Conservation (phyloP, 1,139 yeast genomes). For the Saccharomyces pastorianus region DNA sequence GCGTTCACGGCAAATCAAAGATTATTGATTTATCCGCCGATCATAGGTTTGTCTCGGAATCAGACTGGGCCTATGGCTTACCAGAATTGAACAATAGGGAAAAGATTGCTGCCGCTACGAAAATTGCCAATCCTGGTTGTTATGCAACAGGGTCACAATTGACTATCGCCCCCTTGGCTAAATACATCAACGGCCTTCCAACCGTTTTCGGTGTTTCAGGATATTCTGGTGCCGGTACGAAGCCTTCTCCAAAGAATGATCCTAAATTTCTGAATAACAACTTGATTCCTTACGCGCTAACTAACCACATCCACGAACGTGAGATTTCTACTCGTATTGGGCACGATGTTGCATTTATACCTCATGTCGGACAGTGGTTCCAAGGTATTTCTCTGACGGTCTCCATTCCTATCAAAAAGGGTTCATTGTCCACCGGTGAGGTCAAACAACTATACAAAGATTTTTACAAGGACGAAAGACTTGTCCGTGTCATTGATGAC, state of each 20-base stretch:
- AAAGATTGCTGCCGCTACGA: constrained; percentile 61
- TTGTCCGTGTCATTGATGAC: constrained; percentile 60
- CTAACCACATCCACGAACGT: constrained; percentile 93
- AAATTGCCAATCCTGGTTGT: constrained; percentile 95
- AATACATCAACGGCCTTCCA: constrained; percentile 62
- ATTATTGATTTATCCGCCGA: constrained; percentile 95
- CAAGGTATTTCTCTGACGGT: constrained; percentile 94
- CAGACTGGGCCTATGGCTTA: constrained; percentile 87
- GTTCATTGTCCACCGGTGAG: constrained; percentile 60
- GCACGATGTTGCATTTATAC: constrained; percentile 74
- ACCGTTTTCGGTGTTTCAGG: constrained; percentile 93
- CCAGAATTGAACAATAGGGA: constrained; percentile 70
- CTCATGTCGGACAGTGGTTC: constrained; percentile 99
- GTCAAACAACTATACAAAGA: constrained; percentile 81
- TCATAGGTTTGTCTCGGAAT: constrained; percentile 81
- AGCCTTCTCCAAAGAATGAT: constrained; percentile 95
- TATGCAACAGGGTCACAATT: constrained; percentile 96
- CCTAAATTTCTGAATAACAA: constrained; percentile 64
- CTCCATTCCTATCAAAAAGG: constrained; percentile 71
- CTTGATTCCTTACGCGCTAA: constrained; percentile 87
- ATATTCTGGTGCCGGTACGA: constrained; percentile 98
- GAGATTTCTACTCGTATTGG: constrained; percentile 83
- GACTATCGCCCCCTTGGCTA: constrained; percentile 76
- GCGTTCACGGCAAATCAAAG: constrained; percentile 55
- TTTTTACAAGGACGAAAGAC: constrained; percentile 77